Conservation (phyloP, 495 filamentous ascomycete species). For the Pyrenula massariospora region DNA sequence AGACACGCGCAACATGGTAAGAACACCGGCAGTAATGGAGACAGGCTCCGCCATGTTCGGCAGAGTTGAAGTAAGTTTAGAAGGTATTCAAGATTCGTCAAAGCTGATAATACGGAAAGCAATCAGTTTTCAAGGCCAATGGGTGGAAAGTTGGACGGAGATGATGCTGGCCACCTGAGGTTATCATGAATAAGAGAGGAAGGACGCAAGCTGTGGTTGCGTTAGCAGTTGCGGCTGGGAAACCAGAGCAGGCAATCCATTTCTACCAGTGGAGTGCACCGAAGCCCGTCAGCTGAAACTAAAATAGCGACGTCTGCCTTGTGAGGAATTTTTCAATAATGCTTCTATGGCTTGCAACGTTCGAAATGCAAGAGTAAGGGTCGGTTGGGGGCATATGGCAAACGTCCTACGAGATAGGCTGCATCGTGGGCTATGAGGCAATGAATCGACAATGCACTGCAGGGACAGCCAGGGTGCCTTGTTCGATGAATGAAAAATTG, state of each 20-base stretch:
- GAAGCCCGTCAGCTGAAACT: neutral
- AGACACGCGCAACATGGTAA: slow-evolving; percentile 7
- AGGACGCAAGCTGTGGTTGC: neutral
- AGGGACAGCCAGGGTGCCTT: too few relatives aligned
- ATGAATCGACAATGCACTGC: too few relatives aligned
- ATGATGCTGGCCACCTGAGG: neutral
- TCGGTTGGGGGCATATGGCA: neutral
- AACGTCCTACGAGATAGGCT: neutral
- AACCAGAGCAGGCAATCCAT: neutral
- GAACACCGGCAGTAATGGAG: neutral
- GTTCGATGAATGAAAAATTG: too few relatives aligned
- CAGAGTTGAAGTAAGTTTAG: neutral
- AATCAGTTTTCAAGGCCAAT: neutral
- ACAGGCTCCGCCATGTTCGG: neutral
- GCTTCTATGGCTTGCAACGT: neutral
- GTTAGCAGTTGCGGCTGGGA: neutral
- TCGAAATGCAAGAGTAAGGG: neutral
- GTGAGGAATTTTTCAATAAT: neutral
- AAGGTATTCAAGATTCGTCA: neutral
- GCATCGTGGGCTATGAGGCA: neutral
- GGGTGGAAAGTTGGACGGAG: neutral
- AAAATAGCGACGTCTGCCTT: neutral
- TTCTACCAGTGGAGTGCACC: neutral
- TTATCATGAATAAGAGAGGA: neutral
- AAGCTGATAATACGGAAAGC: neutral